phyloP scores from a whole-genome alignment of 805 yeast species.

The Saccharomycopsis olivae region DNA sequence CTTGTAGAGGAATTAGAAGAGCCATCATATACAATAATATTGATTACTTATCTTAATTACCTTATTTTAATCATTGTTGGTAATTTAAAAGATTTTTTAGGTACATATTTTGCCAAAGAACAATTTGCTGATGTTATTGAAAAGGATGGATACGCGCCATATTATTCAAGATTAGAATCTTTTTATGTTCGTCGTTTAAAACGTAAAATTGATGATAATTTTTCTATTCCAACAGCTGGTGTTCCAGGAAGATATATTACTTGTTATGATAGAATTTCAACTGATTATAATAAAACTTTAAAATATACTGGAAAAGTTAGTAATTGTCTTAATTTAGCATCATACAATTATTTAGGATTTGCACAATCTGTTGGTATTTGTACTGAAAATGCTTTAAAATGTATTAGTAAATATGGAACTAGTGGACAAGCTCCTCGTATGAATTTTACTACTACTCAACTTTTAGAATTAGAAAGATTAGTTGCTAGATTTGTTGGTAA shows the following conservation, averaged over 20 bases:
- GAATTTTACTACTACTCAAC: slow-evolving; percentile 57
- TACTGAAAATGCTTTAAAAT: slow-evolving; percentile 61
- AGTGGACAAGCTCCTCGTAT: slow-evolving; percentile 72
- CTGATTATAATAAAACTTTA: slow-evolving; percentile 53
- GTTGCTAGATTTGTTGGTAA: slow-evolving; percentile 85
- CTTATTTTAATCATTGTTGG: slow-evolving; percentile 80
- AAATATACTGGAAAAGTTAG: slow-evolving; percentile 66
- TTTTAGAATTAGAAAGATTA: slow-evolving; percentile 58
- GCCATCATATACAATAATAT: slow-evolving; percentile 71
- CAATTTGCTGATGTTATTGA: slow-evolving; percentile 59
- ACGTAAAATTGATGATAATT: slow-evolving; percentile 85
- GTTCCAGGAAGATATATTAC: slow-evolving; percentile 91
- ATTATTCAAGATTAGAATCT: slow-evolving; percentile 87
- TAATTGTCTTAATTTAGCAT: slow-evolving; percentile 75
- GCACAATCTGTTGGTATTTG: slow-evolving; percentile 93
- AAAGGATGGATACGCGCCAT: slow-evolving; percentile 87
- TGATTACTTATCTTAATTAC: slow-evolving; percentile 80
- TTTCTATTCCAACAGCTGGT: slow-evolving; percentile 92
- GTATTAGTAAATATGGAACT: slow-evolving; percentile 62
- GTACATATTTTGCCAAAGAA: slow-evolving; percentile 58
- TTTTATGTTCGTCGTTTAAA: slow-evolving; percentile 91
- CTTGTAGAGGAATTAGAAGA: slow-evolving; percentile 42
- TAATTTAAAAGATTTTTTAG: slow-evolving; percentile 81
- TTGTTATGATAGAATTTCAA: slow-evolving; percentile 69
- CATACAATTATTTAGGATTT: slow-evolving; percentile 92